Base-by-base conservation (phyloP, 106 monocot species). In the Apostasia ramifera region DNA sequence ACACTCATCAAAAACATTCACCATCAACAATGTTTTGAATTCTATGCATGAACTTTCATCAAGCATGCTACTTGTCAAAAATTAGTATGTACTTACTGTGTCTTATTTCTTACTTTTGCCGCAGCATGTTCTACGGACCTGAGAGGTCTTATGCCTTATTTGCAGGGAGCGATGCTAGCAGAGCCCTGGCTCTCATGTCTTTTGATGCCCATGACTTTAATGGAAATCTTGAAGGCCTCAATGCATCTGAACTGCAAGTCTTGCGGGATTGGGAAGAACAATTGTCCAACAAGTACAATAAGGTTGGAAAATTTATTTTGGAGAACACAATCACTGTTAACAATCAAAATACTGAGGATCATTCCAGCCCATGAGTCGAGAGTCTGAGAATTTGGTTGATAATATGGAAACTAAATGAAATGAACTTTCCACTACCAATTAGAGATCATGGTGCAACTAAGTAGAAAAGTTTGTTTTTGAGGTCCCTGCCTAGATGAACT, bases 121-220 rank as follows among this genome's bases (percentile, higher is more conserved):
- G 44, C 75, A 95, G 95, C 78, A 78, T 88, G 76, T 95, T 91
- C 68, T 94, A 94, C 60, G 94, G 91, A 57, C 91, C 91, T 62
- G 87, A 83, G 42, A 85, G 87, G 13, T 74, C 80, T n/a, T 91
- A 94, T 59, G 64, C 90, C 44, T 80, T 94, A n/a, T 94, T 94
- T 83, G 84, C 94, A 5, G 91, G 94, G 44, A 88, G 83, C 55
- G 94, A 94, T 61, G 81, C 88, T 11, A 91, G 85, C 71, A 69
- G 94, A 41, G 91, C 91, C 47, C 72, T 91, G 59, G 91, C 91
- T 7, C 81, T 88, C 57, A 88, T 91, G 84, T 95, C 91, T 40
- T 94, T 95, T 63, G 91, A 91, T 61, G 68, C 73, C 13, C 78
- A 57, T 14, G 94, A 94, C 55, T 75, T 91, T 39, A 86, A 70